Evolutionary conservation across 2,329 filamentous ascomycete species (phyloP).

Genomic region (Nemania sp.): DNA sequence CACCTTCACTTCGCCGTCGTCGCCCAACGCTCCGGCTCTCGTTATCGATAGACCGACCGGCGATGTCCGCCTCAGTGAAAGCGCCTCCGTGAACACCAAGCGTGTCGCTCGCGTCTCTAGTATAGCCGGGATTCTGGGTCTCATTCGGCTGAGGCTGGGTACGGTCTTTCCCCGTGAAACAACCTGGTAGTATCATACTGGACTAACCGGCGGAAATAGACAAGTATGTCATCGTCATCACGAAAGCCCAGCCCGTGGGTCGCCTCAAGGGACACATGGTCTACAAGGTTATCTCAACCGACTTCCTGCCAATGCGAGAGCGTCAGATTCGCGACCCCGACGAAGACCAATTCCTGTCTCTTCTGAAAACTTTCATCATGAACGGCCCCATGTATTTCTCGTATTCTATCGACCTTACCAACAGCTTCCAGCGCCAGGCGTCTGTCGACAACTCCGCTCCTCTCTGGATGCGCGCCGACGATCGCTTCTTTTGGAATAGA

Average conservation of each 20-base stretch:
- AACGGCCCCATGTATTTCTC: constrained; percentile 95
- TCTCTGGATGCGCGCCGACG: constrained; percentile 89
- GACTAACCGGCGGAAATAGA: constrained; percentile 50
- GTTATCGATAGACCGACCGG: constrained; percentile 91
- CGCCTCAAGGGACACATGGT: constrained; percentile 94
- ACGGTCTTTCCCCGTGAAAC: constrained; percentile 37
- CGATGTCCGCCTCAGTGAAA: constrained; percentile 83
- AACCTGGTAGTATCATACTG: not conserved
- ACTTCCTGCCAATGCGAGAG: constrained; percentile 92
- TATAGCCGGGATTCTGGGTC: constrained; percentile 90
- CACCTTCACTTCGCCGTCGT: constrained; percentile 94
- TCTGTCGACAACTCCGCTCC: constrained; percentile 71
- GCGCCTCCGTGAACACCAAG: constrained; percentile 73
- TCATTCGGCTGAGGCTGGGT: constrained; percentile 93
- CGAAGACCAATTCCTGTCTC: constrained; percentile 84
- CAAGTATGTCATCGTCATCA: constrained; percentile 97
- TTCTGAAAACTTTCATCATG: constrained; percentile 81
- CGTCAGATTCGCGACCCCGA: constrained; percentile 88
- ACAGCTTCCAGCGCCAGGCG: constrained; percentile 92
- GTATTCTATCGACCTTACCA: constrained; percentile 95
- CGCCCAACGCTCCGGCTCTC: constrained; percentile 82
- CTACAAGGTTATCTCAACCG: constrained; percentile 88
- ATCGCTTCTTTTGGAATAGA: constrained; percentile 98
- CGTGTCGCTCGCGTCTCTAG: constrained; percentile 77
- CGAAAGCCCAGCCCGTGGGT: constrained; percentile 88